Conservation (phyloP, 768 basidiomycete genomes). For the Tylopilus felleus region DNA sequence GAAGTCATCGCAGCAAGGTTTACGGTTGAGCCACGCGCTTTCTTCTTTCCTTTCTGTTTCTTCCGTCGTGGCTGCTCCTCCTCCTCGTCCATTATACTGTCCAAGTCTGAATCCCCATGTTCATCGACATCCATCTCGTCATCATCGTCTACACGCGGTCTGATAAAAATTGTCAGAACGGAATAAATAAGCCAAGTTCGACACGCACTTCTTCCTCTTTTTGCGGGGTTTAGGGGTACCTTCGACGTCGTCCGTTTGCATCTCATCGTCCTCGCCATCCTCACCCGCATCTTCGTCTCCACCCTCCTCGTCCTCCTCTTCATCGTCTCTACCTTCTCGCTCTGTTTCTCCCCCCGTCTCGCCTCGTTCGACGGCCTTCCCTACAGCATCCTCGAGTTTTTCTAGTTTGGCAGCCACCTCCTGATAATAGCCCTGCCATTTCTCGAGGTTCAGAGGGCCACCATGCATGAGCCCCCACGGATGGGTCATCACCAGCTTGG, state of each 20-base stretch:
- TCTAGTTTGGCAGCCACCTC: slow-evolving; percentile 60
- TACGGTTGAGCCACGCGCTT: slow-evolving; percentile 65
- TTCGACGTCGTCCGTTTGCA: slow-evolving; percentile 25
- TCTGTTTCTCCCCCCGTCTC: slow-evolving; percentile 38
- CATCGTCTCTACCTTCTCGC: slow-evolving; percentile 31
- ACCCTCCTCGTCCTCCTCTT: slow-evolving; percentile 31
- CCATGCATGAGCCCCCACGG: slow-evolving; percentile 86
- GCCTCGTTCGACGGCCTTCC: slow-evolving; percentile 53
- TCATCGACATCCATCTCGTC: slow-evolving; percentile 62
- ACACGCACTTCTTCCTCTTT: slow-evolving; percentile 30
- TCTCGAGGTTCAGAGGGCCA: slow-evolving; percentile 64
- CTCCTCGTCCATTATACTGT: slow-evolving; percentile 39
- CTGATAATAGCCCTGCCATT: slow-evolving; percentile 74
- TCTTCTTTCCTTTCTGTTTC: slow-evolving; percentile 44
- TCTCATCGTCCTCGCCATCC: slow-evolving; percentile 34
- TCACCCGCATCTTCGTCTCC: slow-evolving; percentile 34
- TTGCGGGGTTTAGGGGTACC: slow-evolving; percentile 27
- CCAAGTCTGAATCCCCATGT: slow-evolving; percentile 33
- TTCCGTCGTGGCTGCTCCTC: slow-evolving; percentile 33
- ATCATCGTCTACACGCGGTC: slow-evolving; percentile 29
- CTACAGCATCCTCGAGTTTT: slow-evolving; percentile 65
- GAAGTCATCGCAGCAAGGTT: slow-evolving; percentile 66
- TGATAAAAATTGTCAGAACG: slow-evolving; percentile 12
- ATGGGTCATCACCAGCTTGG: slow-evolving; percentile 77
- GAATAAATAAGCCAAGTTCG: not conserved